Evolutionary conservation across 1,284 basidiomycete species (phyloP).

Genomic region (Microstroma glucosiphilum): DNA sequence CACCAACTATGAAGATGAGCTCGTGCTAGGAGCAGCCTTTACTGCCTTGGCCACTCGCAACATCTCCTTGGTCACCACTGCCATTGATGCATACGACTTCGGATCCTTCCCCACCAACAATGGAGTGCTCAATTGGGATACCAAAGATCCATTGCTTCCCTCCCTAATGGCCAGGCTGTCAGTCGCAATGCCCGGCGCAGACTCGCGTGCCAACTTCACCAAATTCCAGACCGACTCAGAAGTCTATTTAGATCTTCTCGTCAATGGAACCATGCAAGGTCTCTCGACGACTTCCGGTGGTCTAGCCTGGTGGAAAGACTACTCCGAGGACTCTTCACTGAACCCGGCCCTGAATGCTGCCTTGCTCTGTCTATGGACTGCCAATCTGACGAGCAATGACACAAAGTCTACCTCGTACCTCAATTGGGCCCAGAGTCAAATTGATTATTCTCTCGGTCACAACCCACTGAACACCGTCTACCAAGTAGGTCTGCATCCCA

Average conservation of each 20-base stretch:
- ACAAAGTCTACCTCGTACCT: slow-evolving; percentile 63
- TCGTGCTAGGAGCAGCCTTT: slow-evolving; percentile 66
- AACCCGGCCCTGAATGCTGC: slow-evolving; percentile 81
- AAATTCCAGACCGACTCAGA: slow-evolving; percentile 69
- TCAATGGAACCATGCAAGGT: slow-evolving; percentile 57
- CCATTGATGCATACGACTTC: slow-evolving; percentile 56
- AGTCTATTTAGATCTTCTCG: slow-evolving; percentile 67
- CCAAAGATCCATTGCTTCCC: slow-evolving; percentile 67
- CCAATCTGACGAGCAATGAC: slow-evolving; percentile 57
- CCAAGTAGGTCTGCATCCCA: slow-evolving; percentile 77
- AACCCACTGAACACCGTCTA: slow-evolving; percentile 80
- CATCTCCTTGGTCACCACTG: slow-evolving; percentile 61
- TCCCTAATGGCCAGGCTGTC: slow-evolving; percentile 61
- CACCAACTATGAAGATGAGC: slow-evolving; percentile 56
- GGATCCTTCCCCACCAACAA: slow-evolving; percentile 59
- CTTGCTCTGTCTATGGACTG: slow-evolving; percentile 71
- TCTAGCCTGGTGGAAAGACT: slow-evolving; percentile 69
- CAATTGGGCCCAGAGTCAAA: slow-evolving; percentile 66
- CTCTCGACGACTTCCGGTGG: slow-evolving; percentile 58
- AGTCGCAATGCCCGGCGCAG: slow-evolving; percentile 51
- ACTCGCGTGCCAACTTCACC: slow-evolving; percentile 62
- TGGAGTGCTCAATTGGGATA: slow-evolving; percentile 81
- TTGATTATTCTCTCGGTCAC: slow-evolving; percentile 74
- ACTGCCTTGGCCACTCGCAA: slow-evolving; percentile 67
- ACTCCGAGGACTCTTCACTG: slow-evolving; percentile 69